phyloP scores from a whole-genome alignment of 2,329 filamentous ascomycete genomes.

The Aspergillus nomiae region DNA sequence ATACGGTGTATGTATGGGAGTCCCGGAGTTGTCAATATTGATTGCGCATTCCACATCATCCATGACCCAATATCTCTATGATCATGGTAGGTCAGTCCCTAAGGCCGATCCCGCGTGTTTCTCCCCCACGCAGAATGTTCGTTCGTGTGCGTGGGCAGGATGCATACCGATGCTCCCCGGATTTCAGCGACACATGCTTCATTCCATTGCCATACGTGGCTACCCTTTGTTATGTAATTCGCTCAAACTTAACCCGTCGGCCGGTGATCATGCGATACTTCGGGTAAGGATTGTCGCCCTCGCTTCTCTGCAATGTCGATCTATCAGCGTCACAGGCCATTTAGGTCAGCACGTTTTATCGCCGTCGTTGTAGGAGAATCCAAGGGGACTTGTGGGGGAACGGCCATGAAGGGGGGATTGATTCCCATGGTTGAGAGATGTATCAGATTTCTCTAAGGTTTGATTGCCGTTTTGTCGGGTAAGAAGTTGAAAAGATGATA shows the following conservation, averaged over 20 bases:
- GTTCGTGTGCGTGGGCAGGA: constrained; percentile 9
- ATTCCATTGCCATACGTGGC: background rate
- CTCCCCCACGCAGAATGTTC: background rate
- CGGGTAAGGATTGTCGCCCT: constrained; percentile 12
- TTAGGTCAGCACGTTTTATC: constrained; percentile 1
- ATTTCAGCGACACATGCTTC: constrained; percentile 9
- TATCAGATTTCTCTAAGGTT: constrained; percentile 1
- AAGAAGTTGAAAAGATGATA: background rate
- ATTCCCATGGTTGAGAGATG: background rate
- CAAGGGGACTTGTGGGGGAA: background rate
- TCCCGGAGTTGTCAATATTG: background rate
- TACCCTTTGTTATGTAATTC: constrained; percentile 12
- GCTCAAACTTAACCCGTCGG: background rate
- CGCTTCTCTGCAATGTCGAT: constrained; percentile 18
- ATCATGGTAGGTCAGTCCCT: background rate
- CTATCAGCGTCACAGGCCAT: constrained; percentile 9
- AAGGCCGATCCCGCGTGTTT: constrained; percentile 12
- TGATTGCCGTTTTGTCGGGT: background rate
- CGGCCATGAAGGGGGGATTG: background rate
- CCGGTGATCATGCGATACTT: constrained; percentile 12
- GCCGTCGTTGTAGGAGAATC: background rate
- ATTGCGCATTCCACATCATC: background rate
- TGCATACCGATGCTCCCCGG: constrained; percentile 20
- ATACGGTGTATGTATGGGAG: background rate
- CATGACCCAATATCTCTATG: background rate